Percentiles rank a stretch among this genome's conserved stretches.
These are phyloP conservation scores for Anaeromyces robustus DNA, from an alignment of 192 early-diverging fungal species.

Conservation along the genomic window DNA sequence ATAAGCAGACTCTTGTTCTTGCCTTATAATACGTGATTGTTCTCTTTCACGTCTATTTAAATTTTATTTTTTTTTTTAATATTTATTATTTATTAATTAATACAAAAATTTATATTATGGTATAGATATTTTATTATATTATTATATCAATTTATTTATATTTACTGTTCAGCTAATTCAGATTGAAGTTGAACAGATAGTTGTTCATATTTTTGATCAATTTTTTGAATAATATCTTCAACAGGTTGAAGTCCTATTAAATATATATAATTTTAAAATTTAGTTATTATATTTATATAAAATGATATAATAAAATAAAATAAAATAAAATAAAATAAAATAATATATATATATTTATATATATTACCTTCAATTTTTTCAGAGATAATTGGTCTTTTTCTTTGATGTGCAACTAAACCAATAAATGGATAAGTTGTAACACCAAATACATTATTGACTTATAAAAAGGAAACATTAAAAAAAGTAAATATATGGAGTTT, in stretches of 20 bases:
- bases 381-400: background rate
- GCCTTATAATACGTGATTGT: background rate
- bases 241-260: background rate
- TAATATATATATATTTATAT: too few relatives aligned
- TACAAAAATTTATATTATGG: too few relatives aligned
- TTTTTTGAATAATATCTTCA: background rate
- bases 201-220: background rate
- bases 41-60: background rate
- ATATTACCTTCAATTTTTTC: background rate
- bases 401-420: background rate
- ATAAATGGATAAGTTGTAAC: background rate
- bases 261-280: too few relatives aligned
- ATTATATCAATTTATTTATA: too few relatives aligned
- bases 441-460: background rate
- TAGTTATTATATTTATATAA: background rate
- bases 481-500: too few relatives aligned
- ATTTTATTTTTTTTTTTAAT: too few relatives aligned
- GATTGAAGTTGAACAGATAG: background rate
- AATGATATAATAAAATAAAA: background rate
- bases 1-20: background rate
- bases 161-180: background rate
- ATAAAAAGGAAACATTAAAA: too few relatives aligned
- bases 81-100: too few relatives aligned
- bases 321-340: background rate
- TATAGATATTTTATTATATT: too few relatives aligned